These are phyloP conservation scores for Penicillium griseofulvum DNA, from an alignment of 2,329 filamentous ascomycete genomes.

Conservation along the genomic window DNA sequence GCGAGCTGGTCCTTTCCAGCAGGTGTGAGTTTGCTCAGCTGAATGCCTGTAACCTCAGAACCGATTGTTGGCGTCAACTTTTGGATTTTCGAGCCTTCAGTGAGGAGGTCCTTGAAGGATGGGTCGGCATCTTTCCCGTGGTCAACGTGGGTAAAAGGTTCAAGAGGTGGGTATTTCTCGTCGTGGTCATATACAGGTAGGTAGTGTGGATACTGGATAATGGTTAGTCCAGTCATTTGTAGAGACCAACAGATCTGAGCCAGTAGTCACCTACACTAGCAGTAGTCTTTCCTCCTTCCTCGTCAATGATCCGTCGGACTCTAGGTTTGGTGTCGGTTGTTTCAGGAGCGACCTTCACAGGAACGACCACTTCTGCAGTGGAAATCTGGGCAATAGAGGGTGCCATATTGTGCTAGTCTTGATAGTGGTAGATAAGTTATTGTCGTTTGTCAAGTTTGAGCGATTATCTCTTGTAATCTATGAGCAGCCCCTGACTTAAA, in stretches of 20 bases:
- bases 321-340: slow-evolving; percentile 8
- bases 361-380: slow-evolving; percentile 10
- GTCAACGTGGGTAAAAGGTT: slow-evolving; percentile 44
- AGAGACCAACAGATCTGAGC: not conserved
- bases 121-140: slow-evolving; percentile 44
- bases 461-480: not conserved
- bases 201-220: slow-evolving; percentile 25
- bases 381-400: slow-evolving; percentile 18
- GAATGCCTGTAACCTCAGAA: slow-evolving; percentile 36
- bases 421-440: not conserved
- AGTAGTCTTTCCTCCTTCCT: slow-evolving; percentile 24
- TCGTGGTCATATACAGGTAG: slow-evolving; percentile 25
- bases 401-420: slow-evolving; percentile 10
- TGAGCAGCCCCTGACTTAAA: not conserved
- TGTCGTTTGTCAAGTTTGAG: not conserved
- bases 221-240: not conserved
- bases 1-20: slow-evolving; percentile 35
- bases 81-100: slow-evolving; percentile 20
- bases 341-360: slow-evolving; percentile 10
- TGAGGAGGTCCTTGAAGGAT: slow-evolving; percentile 43
- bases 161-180: slow-evolving; percentile 38
- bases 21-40: slow-evolving; percentile 29
- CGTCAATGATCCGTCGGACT: slow-evolving; percentile 22
- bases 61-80: slow-evolving; percentile 34
- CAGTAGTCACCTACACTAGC: slow-evolving; percentile 17